phyloP scores from a whole-genome alignment of 495 filamentous ascomycete genomes.

The Aspergillus steynii region DNA sequence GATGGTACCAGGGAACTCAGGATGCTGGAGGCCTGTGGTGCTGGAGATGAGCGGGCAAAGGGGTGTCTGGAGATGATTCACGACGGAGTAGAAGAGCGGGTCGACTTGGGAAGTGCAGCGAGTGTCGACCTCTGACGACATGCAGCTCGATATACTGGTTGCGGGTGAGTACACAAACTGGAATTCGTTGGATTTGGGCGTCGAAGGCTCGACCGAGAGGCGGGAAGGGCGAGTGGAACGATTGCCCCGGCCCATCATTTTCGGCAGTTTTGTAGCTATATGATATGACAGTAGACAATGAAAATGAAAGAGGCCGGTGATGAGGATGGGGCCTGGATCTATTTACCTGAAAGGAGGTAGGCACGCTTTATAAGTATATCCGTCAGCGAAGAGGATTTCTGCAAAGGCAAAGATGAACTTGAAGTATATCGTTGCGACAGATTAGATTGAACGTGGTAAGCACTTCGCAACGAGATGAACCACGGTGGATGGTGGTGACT shows the following conservation, averaged over 20 bases:
- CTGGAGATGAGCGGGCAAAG: constrained; percentile 43
- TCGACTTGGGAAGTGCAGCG: not conserved
- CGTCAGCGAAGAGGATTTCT: too few species aligned
- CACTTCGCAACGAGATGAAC: not conserved
- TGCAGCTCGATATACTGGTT: not conserved
- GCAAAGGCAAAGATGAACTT: not conserved
- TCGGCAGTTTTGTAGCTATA: not conserved
- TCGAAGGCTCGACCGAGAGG: not conserved
- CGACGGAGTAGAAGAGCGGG: constrained; percentile 22
- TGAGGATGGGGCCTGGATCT: too few species aligned
- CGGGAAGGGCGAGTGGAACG: not conserved
- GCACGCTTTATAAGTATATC: too few species aligned
- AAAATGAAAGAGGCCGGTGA: too few species aligned
- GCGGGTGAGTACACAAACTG: not conserved
- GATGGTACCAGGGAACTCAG: constrained; percentile 64
- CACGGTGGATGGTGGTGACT: not conserved
- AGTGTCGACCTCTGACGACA: not conserved
- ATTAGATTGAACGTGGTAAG: not conserved
- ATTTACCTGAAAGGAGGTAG: too few species aligned
- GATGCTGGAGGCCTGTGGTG: constrained; percentile 60
- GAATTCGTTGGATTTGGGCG: not conserved
- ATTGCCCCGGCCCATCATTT: not conserved
- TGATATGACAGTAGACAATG: too few species aligned
- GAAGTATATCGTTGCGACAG: not conserved
- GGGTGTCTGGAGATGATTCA: constrained; percentile 34